A percentile compares a stretch with the other conserved stretches of the same genome.
Conservation (phyloP, 345 rosid species). For the Firmiana major region DNA sequence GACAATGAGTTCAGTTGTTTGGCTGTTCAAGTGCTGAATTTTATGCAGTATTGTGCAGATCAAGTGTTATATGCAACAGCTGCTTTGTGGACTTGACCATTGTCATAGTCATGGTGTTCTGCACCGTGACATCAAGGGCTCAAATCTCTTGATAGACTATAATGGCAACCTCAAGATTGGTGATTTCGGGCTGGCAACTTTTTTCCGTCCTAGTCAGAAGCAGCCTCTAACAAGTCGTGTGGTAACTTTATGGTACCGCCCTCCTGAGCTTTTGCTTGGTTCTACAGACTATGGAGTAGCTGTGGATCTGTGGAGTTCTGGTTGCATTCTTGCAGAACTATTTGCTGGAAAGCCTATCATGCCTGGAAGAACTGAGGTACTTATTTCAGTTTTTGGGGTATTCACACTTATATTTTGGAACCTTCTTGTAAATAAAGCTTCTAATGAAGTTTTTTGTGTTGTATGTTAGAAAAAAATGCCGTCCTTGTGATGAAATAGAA, state of each 20-base stretch:
- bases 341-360: conserved; percentile 65
- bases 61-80: conserved; percentile 63
- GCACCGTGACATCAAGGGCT: conserved; percentile 70
- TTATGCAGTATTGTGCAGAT: conserved; percentile 36
- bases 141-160: conserved; percentile 53
- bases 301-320: conserved; percentile 69
- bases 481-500: neutral
- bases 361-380: conserved; percentile 73
- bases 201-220: conserved; percentile 30
- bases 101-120: conserved; percentile 63
- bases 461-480: neutral
- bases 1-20: neutral
- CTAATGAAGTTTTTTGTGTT: neutral
- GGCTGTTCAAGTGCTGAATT: neutral
- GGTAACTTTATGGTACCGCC: conserved; percentile 68
- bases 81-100: conserved; percentile 54
- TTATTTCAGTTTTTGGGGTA: neutral
- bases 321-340: conserved; percentile 65
- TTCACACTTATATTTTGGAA: neutral
- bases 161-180: conserved; percentile 59
- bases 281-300: conserved; percentile 56
- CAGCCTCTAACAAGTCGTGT: conserved; percentile 72
- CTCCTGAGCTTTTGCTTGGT: conserved; percentile 68
- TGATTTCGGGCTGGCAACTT: conserved; percentile 64
- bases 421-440: neutral